A percentile compares a stretch with the other conserved stretches of the same genome.
Evolutionary conservation across 2,329 filamentous ascomycete genomes (phyloP).

Genomic region (Amphichorda felina): DNA sequence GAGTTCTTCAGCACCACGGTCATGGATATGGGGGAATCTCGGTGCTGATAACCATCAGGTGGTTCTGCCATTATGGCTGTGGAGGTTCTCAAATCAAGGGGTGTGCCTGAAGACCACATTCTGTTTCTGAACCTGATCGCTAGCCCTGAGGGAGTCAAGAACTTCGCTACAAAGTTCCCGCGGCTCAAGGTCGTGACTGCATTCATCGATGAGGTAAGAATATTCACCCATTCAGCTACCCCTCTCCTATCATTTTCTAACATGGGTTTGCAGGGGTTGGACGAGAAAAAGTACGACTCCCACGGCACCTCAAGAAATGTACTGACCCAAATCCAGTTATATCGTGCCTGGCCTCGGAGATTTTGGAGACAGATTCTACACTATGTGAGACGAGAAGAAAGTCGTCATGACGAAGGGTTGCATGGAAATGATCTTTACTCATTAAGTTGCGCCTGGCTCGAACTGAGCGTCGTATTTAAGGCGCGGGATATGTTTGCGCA

Average conservation of each 20-base stretch:
- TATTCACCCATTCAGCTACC: slow-evolving; percentile 4
- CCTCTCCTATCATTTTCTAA: not conserved
- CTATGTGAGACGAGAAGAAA: slow-evolving; percentile 43
- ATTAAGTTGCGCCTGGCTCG: not conserved
- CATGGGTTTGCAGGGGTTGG: slow-evolving; percentile 51
- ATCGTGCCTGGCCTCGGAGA: slow-evolving; percentile 90
- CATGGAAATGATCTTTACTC: not conserved
- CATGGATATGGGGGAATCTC: not conserved
- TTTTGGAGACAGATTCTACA: slow-evolving; percentile 94
- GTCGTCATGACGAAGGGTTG: not conserved
- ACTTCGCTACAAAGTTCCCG: slow-evolving; percentile 82
- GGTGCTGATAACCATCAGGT: slow-evolving; percentile 34
- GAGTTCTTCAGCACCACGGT: slow-evolving; percentile 11
- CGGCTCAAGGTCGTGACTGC: slow-evolving; percentile 86
- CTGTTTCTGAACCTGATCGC: slow-evolving; percentile 95
- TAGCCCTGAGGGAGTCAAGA: slow-evolving; percentile 84
- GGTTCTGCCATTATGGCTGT: slow-evolving; percentile 96
- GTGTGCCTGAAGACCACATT: slow-evolving; percentile 90
- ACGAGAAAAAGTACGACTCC: slow-evolving; percentile 74
- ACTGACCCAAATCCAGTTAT: slow-evolving; percentile 52
- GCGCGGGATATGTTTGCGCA: too few species aligned
- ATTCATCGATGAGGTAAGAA: slow-evolving; percentile 75
- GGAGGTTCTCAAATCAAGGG: slow-evolving; percentile 77
- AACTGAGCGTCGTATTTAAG: too few species aligned
- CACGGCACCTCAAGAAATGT: not conserved